Evolutionary conservation across 768 basidiomycete species (phyloP).

Genomic region (Rhizopogon vesiculosus): DNA sequence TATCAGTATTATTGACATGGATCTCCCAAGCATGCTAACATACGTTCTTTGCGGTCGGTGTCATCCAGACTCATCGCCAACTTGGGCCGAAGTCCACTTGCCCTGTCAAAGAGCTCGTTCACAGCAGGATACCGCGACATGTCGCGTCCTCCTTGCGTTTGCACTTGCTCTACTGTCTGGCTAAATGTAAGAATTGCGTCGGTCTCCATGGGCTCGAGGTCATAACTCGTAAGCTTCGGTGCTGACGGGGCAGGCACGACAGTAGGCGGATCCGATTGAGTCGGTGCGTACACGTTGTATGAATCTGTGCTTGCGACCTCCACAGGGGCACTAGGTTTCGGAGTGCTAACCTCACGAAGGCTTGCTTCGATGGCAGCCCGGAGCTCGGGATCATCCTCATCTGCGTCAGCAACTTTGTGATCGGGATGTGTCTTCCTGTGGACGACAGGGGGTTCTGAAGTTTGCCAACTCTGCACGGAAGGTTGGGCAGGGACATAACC

Average conservation of each 20-base stretch:
- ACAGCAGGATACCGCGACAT: conserved; percentile 81
- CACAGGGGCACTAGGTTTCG: conserved; percentile 73
- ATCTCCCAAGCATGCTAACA: conserved; percentile 21
- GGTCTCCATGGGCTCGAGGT: conserved; percentile 75
- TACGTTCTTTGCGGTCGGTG: conserved; percentile 80
- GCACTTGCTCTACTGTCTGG: conserved; percentile 83
- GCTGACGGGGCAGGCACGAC: conserved; percentile 33
- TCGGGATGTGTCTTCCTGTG: conserved; percentile 48
- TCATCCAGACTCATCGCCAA: conserved; percentile 83
- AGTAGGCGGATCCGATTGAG: conserved; percentile 42
- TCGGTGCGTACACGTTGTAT: conserved; percentile 25
- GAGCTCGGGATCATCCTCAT: conserved; percentile 91
- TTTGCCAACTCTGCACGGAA: conserved; percentile 46
- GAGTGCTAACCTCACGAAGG: conserved; percentile 77
- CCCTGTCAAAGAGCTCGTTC: conserved; percentile 80
- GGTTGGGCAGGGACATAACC: conserved; percentile 71
- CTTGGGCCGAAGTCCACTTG: conserved; percentile 73
- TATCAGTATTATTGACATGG: neutral
- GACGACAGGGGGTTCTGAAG: conserved; percentile 64
- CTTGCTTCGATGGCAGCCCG: conserved; percentile 94
- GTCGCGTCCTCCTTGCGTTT: conserved; percentile 72
- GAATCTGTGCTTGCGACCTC: conserved; percentile 53
- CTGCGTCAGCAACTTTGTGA: conserved; percentile 32
- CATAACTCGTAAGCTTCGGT: conserved; percentile 67
- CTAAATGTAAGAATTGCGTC: conserved; percentile 89